Percentiles rank a stretch among this genome's conserved stretches.
phyloP scores from a whole-genome alignment of 441 rosid genomes.

The Erysimum pusillum region DNA sequence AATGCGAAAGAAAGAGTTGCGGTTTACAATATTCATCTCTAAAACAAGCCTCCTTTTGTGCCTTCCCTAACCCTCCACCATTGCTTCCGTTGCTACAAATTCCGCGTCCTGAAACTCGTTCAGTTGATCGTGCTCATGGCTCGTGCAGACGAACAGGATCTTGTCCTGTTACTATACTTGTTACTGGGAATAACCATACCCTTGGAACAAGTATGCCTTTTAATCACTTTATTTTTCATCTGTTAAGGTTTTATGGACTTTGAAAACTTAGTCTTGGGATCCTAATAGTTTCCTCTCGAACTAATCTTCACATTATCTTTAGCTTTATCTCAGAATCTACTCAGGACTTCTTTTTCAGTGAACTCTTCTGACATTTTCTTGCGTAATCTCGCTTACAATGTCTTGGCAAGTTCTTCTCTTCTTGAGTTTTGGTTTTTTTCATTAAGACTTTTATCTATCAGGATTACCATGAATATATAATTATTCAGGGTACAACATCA shows the following conservation, averaged over 20 bases:
- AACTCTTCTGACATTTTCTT: constrained; percentile 8
- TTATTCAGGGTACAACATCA: constrained; percentile 71
- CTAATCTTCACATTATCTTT: neutral
- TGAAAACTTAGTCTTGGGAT: too few relatives aligned
- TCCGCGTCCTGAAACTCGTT: constrained; percentile 71
- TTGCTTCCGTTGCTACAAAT: constrained; percentile 83
- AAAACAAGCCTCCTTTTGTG: constrained; percentile 62
- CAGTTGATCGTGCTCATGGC: constrained; percentile 55
- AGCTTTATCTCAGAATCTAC: constrained; percentile 16
- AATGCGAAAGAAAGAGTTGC: constrained; percentile 63
- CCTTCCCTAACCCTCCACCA: constrained; percentile 62
- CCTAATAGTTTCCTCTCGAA: too few relatives aligned
- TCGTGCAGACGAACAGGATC: constrained; percentile 64
- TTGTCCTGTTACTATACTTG: constrained; percentile 76
- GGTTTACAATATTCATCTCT: constrained; percentile 66
- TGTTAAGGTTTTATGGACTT: neutral
- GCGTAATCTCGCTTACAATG: constrained; percentile 55
- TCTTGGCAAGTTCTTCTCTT: constrained; percentile 56
- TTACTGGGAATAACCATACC: constrained; percentile 74
- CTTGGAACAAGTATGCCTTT: constrained; percentile 71
- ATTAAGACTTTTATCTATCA: neutral
- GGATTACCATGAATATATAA: constrained; percentile 1
- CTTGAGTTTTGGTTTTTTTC: constrained; percentile 10
- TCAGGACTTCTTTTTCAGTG: neutral
- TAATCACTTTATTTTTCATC: neutral